These are phyloP conservation scores for Hypoxylon intermedium DNA, from an alignment of 495 filamentous ascomycete genomes.

Conservation along the genomic window DNA sequence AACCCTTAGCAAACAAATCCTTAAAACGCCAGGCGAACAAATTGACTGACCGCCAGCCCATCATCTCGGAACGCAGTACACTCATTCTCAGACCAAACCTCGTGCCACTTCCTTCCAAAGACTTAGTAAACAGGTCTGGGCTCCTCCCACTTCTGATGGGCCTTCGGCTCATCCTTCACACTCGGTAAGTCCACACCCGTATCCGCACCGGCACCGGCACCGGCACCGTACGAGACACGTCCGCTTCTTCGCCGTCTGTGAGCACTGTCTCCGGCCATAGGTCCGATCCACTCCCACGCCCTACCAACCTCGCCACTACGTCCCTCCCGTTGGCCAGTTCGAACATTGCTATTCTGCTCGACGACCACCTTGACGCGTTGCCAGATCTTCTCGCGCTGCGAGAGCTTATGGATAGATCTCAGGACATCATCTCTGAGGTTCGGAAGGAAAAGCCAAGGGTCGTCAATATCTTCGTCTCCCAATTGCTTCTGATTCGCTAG, in stretches of 20 bases:
- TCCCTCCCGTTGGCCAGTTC: slow-evolving; percentile 81
- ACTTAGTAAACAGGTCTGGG: slow-evolving; percentile 45
- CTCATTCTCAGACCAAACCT: background rate
- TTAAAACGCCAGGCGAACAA: slow-evolving; percentile 14
- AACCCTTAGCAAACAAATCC: background rate
- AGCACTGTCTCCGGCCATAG: slow-evolving; percentile 55
- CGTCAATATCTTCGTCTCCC: slow-evolving; percentile 69
- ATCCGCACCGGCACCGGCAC: slow-evolving; percentile 44
- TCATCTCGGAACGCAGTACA: too few relatives aligned
- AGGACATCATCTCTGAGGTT: slow-evolving; percentile 93
- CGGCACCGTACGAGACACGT: slow-evolving; percentile 55
- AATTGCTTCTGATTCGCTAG: slow-evolving; percentile 82
- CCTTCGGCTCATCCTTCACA: slow-evolving; percentile 31
- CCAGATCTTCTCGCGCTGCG: slow-evolving; percentile 80
- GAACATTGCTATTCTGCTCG: slow-evolving; percentile 91
- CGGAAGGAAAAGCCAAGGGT: slow-evolving; percentile 82
- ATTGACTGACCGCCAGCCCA: too few relatives aligned
- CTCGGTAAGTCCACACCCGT: slow-evolving; percentile 40
- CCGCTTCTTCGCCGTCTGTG: slow-evolving; percentile 56
- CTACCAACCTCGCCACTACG: slow-evolving; percentile 84
- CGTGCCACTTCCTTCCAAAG: background rate
- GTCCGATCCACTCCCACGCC: slow-evolving; percentile 97
- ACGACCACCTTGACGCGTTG: slow-evolving; percentile 79
- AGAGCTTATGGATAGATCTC: slow-evolving; percentile 76
- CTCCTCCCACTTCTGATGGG: slow-evolving; percentile 63